Evolutionary conservation across 2,329 filamentous ascomycete genomes (phyloP).

Genomic region (Coniella vitis): DNA sequence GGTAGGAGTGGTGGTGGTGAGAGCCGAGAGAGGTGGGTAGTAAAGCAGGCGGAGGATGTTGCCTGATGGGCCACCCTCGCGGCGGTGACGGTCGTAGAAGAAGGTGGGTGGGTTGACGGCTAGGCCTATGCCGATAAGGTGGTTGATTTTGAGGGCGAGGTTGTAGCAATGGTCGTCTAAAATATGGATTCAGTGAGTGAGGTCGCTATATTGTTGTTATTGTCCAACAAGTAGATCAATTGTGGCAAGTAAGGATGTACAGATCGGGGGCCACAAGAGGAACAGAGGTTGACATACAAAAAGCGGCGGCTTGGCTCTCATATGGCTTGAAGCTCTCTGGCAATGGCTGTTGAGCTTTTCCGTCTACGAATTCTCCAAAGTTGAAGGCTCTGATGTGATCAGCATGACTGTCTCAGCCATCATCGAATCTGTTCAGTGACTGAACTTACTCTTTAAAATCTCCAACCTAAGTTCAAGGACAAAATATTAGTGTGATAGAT

Average conservation of each 20-base stretch:
- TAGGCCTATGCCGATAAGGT: constrained; percentile 72
- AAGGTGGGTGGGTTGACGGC: constrained; percentile 48
- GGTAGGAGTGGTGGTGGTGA: constrained; percentile 19
- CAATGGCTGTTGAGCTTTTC: constrained; percentile 69
- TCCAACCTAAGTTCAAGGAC: constrained; percentile 48
- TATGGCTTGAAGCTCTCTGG: constrained; percentile 56
- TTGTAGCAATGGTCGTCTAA: constrained; percentile 14
- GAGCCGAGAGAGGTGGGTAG: constrained; percentile 52
- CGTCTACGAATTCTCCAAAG: constrained; percentile 67
- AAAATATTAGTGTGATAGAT: neutral
- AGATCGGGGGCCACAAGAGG: neutral
- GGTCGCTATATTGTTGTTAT: too few species aligned
- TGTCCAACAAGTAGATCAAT: too few species aligned
- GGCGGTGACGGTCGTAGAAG: constrained; percentile 47
- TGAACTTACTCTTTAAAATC: constrained; percentile 76
- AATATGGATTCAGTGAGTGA: neutral
- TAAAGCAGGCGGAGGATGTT: constrained; percentile 64
- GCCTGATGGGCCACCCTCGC: constrained; percentile 39
- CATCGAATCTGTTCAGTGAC: neutral
- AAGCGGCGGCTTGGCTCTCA: constrained; percentile 55
- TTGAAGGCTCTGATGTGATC: constrained; percentile 86
- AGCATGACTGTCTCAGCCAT: neutral
- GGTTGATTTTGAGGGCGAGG: constrained; percentile 43
- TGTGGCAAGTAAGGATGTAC: too few species aligned
- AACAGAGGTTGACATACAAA: constrained; percentile 59